Evolutionary conservation across 2,329 filamentous ascomycete species (phyloP).

Genomic region (Corniculantispora saksenae): DNA sequence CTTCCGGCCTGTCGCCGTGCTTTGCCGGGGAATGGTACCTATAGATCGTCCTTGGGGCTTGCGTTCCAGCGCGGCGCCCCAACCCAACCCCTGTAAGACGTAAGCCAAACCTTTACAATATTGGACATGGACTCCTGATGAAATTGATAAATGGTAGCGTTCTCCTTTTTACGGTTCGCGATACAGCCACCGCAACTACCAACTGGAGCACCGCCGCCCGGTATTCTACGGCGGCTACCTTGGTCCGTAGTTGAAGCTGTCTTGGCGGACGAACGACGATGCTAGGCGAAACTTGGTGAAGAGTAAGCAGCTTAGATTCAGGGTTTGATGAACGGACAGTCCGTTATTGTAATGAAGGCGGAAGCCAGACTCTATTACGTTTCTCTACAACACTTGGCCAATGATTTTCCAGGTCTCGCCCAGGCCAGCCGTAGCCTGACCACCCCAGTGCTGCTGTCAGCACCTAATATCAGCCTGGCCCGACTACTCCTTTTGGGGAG

Average conservation of each 20-base stretch:
- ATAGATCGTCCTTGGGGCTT: neutral
- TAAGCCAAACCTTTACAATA: neutral
- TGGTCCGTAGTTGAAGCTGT: neutral
- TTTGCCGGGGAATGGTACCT: neutral
- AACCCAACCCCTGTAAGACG: neutral
- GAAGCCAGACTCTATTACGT: neutral
- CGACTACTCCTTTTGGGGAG: neutral
- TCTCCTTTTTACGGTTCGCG: neutral
- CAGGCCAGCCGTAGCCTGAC: neutral
- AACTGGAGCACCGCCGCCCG: neutral
- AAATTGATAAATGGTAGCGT: no score
- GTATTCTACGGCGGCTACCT: neutral
- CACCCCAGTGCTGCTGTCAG: neutral
- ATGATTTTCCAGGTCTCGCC: neutral
- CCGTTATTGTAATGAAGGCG: no score
- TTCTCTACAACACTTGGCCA: neutral
- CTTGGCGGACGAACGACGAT: no score
- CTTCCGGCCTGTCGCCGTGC: neutral
- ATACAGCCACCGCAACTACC: neutral
- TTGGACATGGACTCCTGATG: neutral
- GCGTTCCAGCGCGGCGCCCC: neutral
- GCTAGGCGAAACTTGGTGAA: no score
- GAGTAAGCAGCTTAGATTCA: no score
- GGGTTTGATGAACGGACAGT: no score
- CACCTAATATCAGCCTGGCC: neutral